phyloP scores from a whole-genome alignment of 2,329 filamentous ascomycete genomes.

The Fusarium nodosum region DNA sequence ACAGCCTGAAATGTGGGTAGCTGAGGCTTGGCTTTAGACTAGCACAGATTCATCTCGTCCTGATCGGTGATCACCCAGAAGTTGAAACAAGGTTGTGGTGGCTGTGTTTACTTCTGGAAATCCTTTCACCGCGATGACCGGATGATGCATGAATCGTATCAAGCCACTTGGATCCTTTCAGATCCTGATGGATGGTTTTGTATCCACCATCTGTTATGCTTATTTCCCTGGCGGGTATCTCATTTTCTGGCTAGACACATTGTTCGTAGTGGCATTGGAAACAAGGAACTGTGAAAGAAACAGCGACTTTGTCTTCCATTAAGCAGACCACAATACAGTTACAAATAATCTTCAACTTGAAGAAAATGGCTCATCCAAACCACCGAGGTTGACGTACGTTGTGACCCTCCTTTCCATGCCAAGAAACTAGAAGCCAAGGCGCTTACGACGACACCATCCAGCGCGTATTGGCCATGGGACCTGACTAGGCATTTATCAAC shows the following conservation, averaged over 20 bases:
- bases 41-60: neutral
- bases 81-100: constrained; percentile 5
- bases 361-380: neutral
- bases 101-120: neutral
- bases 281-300: neutral
- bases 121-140: neutral
- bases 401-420: neutral
- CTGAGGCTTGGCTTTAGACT: constrained; percentile 5
- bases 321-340: neutral
- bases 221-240: neutral
- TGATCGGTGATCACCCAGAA: neutral
- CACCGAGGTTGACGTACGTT: neutral
- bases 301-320: neutral
- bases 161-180: neutral
- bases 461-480: neutral
- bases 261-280: neutral
- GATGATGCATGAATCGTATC: neutral
- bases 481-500: neutral
- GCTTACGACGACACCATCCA: neutral
- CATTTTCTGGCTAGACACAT: too few species aligned
- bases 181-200: neutral
- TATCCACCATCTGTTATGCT: neutral
- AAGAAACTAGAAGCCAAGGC: constrained; percentile 15
- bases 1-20: neutral
- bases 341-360: too few species aligned